Evolutionary conservation across 2,329 filamentous ascomycete genomes (phyloP).

Genomic region (Boeremia lycopersici): DNA sequence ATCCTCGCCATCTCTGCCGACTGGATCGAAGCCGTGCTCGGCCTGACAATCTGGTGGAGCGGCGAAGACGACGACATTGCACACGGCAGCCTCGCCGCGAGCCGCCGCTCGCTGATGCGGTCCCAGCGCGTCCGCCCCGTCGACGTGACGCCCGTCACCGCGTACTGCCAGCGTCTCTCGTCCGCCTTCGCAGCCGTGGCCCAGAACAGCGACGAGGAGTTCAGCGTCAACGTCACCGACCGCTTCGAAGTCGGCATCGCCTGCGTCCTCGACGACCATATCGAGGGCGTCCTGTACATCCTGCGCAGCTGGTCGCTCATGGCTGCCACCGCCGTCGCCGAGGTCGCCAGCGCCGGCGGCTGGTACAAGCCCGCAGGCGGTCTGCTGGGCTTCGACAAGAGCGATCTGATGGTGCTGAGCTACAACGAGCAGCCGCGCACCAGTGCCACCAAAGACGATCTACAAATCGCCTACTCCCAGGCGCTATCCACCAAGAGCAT

Average conservation of each 20-base stretch:
- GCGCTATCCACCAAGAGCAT: constrained; percentile 60
- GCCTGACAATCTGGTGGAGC: constrained; percentile 90
- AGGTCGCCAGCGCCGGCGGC: constrained; percentile 80
- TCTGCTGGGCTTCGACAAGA: constrained; percentile 73
- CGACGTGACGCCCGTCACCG: constrained; percentile 62
- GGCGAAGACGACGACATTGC: constrained; percentile 64
- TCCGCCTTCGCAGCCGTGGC: constrained; percentile 70
- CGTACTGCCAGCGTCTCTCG: constrained; percentile 76
- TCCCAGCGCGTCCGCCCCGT: constrained; percentile 53
- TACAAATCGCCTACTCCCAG: constrained; percentile 77
- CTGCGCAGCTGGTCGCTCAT: constrained; percentile 81
- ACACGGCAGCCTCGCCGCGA: constrained; percentile 52
- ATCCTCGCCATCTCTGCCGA: constrained; percentile 81
- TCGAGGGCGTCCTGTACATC: constrained; percentile 75
- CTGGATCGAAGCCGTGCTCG: constrained; percentile 89
- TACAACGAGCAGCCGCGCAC: constrained; percentile 48
- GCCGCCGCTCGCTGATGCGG: constrained; percentile 50
- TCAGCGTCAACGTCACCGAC: constrained; percentile 77
- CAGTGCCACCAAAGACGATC: constrained; percentile 74
- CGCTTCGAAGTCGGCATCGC: constrained; percentile 81
- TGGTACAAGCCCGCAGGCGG: constrained; percentile 70
- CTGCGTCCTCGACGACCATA: constrained; percentile 80
- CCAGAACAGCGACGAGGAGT: constrained; percentile 67
- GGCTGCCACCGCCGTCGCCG: constrained; percentile 76
- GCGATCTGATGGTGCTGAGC: constrained; percentile 84